A percentile compares a stretch with the other conserved stretches of the same genome.
Conservation (phyloP, 2,329 filamentous ascomycete genomes). For the Ophiobolus disseminans region DNA sequence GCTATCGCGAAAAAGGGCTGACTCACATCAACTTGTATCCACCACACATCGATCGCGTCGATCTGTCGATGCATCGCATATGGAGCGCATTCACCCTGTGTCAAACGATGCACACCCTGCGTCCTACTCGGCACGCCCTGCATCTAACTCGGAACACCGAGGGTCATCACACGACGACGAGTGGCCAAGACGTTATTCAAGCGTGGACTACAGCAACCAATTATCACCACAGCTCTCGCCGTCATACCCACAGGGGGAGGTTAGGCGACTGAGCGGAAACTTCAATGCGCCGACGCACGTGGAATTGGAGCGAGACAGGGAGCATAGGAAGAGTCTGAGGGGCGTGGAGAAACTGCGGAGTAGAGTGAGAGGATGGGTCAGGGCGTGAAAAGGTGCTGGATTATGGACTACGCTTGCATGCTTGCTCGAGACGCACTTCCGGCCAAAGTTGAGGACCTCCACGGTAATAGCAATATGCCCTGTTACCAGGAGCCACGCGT, state of each 20-base stretch:
- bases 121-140: no score
- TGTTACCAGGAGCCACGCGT: no score
- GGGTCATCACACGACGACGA: conserved; percentile 13
- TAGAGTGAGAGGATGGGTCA: conserved; percentile 21
- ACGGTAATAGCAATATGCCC: no score
- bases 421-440: neutral
- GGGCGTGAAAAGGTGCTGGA: conserved; percentile 7
- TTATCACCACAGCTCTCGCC: conserved; percentile 8
- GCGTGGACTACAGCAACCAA: conserved; percentile 5
- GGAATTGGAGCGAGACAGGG: conserved; percentile 27
- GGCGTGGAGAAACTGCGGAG: conserved; percentile 21
- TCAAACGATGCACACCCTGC: no score
- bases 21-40: conserved; percentile 16
- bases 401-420: neutral
- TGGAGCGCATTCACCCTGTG: no score
- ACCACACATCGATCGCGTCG: conserved; percentile 1
- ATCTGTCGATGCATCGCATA: neutral
- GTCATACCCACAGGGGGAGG: conserved; percentile 14
- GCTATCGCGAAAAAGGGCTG: conserved; percentile 16
- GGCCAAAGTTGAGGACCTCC: neutral
- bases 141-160: conserved; percentile 7
- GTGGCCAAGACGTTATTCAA: conserved; percentile 13
- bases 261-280: conserved; percentile 29
- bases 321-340: conserved; percentile 15
- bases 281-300: conserved; percentile 39